These are phyloP conservation scores for Yamagishiella unicocca DNA, from an alignment of 139 green algal species.

Conservation along the genomic window DNA sequence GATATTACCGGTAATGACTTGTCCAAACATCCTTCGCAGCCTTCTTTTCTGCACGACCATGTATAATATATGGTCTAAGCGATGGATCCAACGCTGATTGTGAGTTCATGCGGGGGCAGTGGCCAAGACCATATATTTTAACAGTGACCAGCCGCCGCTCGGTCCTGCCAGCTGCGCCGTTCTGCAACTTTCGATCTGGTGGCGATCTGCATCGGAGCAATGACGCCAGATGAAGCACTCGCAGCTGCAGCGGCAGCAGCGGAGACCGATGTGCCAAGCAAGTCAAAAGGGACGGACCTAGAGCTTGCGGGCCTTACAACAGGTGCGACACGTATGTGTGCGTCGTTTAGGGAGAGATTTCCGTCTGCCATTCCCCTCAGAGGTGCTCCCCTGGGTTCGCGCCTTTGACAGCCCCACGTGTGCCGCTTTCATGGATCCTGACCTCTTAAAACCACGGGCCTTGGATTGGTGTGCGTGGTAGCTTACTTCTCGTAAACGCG, in stretches of 20 bases:
- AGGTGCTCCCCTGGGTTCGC: background rate
- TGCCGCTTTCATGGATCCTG: background rate
- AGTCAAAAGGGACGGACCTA: slow-evolving; percentile 9
- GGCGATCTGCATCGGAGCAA: background rate
- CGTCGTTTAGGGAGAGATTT: too few relatives aligned
- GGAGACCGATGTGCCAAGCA: background rate
- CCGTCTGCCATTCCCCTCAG: too few relatives aligned
- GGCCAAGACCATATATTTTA: too few relatives aligned
- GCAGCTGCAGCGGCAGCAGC: background rate
- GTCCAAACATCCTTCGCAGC: background rate
- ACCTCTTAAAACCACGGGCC: background rate
- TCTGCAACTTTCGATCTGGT: background rate
- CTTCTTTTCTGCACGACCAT: background rate
- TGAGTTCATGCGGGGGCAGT: too few relatives aligned
- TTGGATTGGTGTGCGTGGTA: background rate
- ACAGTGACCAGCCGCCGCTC: too few relatives aligned
- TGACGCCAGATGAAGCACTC: background rate
- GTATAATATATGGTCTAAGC: background rate
- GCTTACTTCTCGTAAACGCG: too few relatives aligned
- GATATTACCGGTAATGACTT: too few relatives aligned
- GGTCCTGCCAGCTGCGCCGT: too few relatives aligned
- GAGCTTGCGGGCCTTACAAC: slow-evolving; percentile 5
- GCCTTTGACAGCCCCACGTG: background rate
- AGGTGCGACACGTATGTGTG: too few relatives aligned
- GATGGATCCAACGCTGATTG: background rate